Evolutionary conservation across 768 basidiomycete species (phyloP).

Genomic region (Hysterangium stoloniferum): DNA sequence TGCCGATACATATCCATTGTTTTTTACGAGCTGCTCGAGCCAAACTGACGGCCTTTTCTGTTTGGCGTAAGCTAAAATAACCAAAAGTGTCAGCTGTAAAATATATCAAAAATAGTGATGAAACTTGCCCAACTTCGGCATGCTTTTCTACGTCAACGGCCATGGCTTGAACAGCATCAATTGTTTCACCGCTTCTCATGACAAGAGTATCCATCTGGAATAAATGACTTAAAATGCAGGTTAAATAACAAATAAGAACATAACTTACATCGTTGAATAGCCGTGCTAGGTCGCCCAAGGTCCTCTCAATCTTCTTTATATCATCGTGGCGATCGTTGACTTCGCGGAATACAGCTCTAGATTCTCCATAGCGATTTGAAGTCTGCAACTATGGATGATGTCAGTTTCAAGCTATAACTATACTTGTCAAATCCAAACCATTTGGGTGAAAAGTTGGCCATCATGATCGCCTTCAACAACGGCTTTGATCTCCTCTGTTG

Average conservation of each 20-base stretch:
- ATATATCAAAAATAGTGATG: too few relatives aligned
- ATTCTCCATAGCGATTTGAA: slow-evolving; percentile 75
- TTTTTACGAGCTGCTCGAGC: slow-evolving; percentile 88
- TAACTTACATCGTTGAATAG: slow-evolving; percentile 70
- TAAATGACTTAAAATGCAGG: not conserved
- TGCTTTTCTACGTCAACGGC: slow-evolving; percentile 59
- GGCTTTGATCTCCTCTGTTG: slow-evolving; percentile 33
- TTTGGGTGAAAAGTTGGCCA: slow-evolving; percentile 68
- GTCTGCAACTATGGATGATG: slow-evolving; percentile 47
- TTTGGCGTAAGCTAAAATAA: slow-evolving; percentile 59
- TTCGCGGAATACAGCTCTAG: slow-evolving; percentile 74
- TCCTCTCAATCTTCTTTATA: slow-evolving; percentile 76
- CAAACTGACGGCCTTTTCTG: slow-evolving; percentile 76
- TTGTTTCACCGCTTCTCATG: slow-evolving; percentile 70
- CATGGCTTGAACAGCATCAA: slow-evolving; percentile 53
- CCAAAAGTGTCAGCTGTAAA: not conserved
- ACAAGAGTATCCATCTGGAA: slow-evolving; percentile 69
- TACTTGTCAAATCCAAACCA: slow-evolving; percentile 31
- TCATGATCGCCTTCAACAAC: slow-evolving; percentile 29
- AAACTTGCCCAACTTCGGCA: slow-evolving; percentile 58
- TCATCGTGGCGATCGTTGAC: slow-evolving; percentile 87
- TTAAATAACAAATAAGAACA: not conserved
- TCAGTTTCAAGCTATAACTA: not conserved
- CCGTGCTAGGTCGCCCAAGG: slow-evolving; percentile 78
- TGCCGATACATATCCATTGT: slow-evolving; percentile 93